These are phyloP conservation scores for Hydrangea macrophylla DNA, from an alignment of 148 eudicot genomes.

Conservation along the genomic window DNA sequence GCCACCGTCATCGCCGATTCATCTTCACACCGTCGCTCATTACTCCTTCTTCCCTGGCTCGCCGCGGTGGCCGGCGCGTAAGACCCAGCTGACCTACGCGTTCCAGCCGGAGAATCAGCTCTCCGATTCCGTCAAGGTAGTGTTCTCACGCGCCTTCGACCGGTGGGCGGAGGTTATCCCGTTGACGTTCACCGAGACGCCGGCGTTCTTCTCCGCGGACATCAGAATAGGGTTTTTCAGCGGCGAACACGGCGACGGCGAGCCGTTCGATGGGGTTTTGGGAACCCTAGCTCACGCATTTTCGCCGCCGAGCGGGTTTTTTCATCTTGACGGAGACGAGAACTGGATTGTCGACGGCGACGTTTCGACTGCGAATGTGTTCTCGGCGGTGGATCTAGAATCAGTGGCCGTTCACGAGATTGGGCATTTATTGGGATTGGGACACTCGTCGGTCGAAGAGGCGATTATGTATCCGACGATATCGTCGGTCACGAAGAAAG, in stretches of 20 bases:
- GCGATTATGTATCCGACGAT: conserved; percentile 53
- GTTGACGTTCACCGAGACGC: conserved; percentile 29
- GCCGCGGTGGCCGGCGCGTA: conserved; percentile 40
- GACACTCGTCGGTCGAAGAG: conserved; percentile 37
- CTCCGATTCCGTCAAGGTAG: conserved; percentile 19
- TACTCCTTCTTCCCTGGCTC: conserved; percentile 39
- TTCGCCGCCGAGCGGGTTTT: conserved; percentile 35
- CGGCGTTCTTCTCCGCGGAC: conserved; percentile 19
- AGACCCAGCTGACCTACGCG: conserved; percentile 32
- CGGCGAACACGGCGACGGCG: conserved; percentile 46
- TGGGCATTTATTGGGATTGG: conserved; percentile 50
- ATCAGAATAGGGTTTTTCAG: conserved; percentile 35
- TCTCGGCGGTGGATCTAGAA: conserved; percentile 39
- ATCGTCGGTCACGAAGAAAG: conserved; percentile 28
- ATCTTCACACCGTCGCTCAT: conserved; percentile 33
- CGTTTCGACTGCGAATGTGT: not conserved
- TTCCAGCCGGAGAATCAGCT: conserved; percentile 36
- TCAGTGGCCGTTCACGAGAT: conserved; percentile 55
- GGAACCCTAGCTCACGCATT: conserved; percentile 49
- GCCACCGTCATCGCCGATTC: not conserved
- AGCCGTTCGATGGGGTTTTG: conserved; percentile 38
- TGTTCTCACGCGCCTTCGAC: conserved; percentile 33
- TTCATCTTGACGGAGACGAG: conserved; percentile 42
- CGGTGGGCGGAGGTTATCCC: conserved; percentile 42
- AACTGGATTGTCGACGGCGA: conserved; percentile 32